Evolutionary conservation across 805 yeast genomes (phyloP).

Genomic region (Zygosaccharomyces pseudorouxii): DNA sequence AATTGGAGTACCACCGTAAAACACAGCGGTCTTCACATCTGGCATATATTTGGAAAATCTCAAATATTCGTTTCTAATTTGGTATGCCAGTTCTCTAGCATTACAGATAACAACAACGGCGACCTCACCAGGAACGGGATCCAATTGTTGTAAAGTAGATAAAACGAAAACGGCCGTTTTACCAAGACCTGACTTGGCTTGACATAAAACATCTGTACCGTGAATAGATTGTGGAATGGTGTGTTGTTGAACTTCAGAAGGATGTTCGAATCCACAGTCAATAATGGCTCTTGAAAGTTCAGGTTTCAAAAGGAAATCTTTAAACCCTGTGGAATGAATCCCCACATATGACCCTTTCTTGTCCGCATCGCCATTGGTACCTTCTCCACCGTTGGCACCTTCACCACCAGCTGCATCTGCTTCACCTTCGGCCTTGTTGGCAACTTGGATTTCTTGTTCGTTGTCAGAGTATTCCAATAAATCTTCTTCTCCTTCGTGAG

Average conservation of each 20-base stretch:
- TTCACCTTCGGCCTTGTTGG: slow-evolving; percentile 38
- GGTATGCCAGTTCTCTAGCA: slow-evolving; percentile 98
- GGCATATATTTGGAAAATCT: slow-evolving; percentile 99
- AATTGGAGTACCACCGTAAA: slow-evolving; percentile 92
- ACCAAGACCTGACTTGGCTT: slow-evolving; percentile 99
- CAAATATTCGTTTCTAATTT: slow-evolving; percentile 93
- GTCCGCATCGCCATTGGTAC: slow-evolving; percentile 56
- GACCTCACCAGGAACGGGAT: slow-evolving; percentile 95
- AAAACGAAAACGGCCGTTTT: slow-evolving; percentile 96
- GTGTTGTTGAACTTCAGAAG: slow-evolving; percentile 98
- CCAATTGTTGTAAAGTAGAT: slow-evolving; percentile 93
- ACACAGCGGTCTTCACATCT: slow-evolving; percentile 92
- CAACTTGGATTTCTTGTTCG: slow-evolving; percentile 82
- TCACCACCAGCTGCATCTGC: slow-evolving; percentile 24
- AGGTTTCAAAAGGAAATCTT: slow-evolving; percentile 94
- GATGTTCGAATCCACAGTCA: slow-evolving; percentile 99
- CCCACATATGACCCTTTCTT: slow-evolving; percentile 98
- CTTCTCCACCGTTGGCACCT: slow-evolving; percentile 24
- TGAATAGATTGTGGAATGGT: slow-evolving; percentile 97
- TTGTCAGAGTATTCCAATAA: slow-evolving; percentile 97
- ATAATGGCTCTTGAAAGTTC: slow-evolving; percentile 96
- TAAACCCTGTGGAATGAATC: slow-evolving; percentile 96
- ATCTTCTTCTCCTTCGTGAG: slow-evolving; percentile 99
- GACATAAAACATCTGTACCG: slow-evolving; percentile 97
- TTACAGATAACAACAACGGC: slow-evolving; percentile 93